Conservation (phyloP, 306 rosid genomes). For the Styphnolobium japonicum region DNA sequence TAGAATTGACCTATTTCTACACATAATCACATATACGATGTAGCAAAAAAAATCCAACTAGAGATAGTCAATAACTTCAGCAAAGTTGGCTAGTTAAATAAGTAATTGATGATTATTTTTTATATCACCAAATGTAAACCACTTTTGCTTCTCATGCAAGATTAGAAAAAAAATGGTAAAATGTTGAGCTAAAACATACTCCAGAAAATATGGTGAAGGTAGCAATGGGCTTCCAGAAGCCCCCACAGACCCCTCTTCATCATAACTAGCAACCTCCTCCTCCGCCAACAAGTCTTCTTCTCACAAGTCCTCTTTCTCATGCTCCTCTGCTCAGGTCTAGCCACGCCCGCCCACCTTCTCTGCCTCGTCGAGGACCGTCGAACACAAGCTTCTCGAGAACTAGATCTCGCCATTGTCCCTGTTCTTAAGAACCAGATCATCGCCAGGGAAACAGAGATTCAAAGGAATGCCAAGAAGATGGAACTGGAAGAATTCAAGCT, state of each 20-base stretch:
- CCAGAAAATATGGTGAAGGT: conserved; percentile 28
- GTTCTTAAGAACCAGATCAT: conserved; percentile 61
- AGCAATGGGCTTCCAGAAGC: conserved; percentile 65
- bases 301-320: conserved; percentile 60
- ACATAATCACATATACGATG: neutral
- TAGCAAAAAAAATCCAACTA: neutral
- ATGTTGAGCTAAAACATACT: neutral
- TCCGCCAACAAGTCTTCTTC: conserved; percentile 30
- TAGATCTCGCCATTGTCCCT: conserved; percentile 71
- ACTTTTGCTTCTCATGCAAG: neutral
- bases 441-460: conserved; percentile 37
- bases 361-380: conserved; percentile 77
- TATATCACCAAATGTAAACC: neutral
- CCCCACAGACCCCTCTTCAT: conserved; percentile 46
- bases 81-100: neutral
- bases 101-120: neutral
- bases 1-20: neutral
- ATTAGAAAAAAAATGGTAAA: neutral
- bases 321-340: conserved; percentile 89
- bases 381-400: conserved; percentile 66
- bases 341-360: conserved; percentile 76
- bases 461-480: conserved; percentile 18
- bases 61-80: neutral
- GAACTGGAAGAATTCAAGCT: conserved; percentile 32
- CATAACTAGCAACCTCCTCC: conserved; percentile 48